A percentile compares a stretch with the other conserved stretches of the same genome.
Evolutionary conservation across 768 basidiomycete genomes (phyloP).

Genomic region (Saitozyma sp.): DNA sequence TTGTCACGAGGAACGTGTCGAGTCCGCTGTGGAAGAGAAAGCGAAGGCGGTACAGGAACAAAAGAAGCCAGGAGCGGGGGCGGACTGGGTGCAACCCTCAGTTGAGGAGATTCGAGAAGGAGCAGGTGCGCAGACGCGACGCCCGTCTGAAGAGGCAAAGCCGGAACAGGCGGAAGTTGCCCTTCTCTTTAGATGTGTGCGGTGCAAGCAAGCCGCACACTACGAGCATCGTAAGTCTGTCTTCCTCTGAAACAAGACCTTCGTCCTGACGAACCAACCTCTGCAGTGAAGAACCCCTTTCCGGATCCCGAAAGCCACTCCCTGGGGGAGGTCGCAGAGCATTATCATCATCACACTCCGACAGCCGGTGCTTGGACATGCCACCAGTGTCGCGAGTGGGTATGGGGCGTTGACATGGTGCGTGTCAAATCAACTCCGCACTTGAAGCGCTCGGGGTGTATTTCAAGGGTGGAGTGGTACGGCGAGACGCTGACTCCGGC

Average conservation of each 20-base stretch:
- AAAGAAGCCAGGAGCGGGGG: not conserved
- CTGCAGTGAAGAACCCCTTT: conserved; percentile 47
- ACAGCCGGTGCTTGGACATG: conserved; percentile 57
- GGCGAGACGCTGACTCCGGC: not conserved
- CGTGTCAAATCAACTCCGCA: too few relatives aligned
- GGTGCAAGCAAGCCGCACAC: conserved; percentile 80
- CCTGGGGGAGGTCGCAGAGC: conserved; percentile 24
- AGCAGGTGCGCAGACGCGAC: not conserved
- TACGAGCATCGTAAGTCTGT: conserved; percentile 63
- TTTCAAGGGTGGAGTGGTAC: too few relatives aligned
- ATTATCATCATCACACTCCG: conserved; percentile 30
- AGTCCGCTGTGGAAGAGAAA: not conserved
- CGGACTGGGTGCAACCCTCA: not conserved
- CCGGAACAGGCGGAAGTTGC: conserved; percentile 56
- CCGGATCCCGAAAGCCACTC: conserved; percentile 64
- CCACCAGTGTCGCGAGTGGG: conserved; percentile 72
- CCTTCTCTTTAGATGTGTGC: conserved; percentile 70
- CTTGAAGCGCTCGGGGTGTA: too few relatives aligned
- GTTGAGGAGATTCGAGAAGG: not conserved
- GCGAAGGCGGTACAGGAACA: not conserved
- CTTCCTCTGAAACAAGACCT: not conserved
- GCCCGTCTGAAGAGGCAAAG: conserved; percentile 42
- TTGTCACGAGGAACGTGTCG: conserved; percentile 23
- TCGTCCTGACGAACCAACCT: not conserved
- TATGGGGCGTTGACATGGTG: conserved; percentile 65